phyloP scores from a whole-genome alignment of 2,329 filamentous ascomycete species.

The Xylariaceae sp. region DNA sequence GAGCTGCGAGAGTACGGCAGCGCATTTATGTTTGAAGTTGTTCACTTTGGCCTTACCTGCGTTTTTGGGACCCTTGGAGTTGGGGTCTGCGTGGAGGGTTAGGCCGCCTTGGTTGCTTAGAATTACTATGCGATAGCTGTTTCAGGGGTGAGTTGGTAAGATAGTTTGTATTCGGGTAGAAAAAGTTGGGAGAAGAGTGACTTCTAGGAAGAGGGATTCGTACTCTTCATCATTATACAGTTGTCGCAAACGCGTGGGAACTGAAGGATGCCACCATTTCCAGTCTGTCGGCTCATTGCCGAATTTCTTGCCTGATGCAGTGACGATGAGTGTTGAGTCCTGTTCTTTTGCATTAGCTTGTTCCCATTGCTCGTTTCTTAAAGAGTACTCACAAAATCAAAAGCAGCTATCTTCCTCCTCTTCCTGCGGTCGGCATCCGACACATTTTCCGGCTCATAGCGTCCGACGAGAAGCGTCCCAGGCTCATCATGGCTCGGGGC shows the following conservation, averaged over 20 bases:
- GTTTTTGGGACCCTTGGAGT: constrained; percentile 58
- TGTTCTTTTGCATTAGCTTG: constrained; percentile 29
- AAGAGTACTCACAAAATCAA: constrained; percentile 55
- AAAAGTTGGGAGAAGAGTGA: too few species aligned
- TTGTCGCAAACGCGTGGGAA: constrained; percentile 63
- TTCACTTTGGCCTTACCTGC: constrained; percentile 57
- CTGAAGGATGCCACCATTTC: constrained; percentile 84
- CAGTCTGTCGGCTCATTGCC: constrained; percentile 70
- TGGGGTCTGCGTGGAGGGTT: constrained; percentile 68
- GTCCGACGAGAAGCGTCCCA: constrained; percentile 69
- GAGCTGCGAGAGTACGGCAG: constrained; percentile 64
- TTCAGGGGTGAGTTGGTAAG: constrained; percentile 1
- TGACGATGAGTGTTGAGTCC: constrained; percentile 84
- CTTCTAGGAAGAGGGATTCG: constrained; percentile 17
- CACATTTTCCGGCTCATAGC: constrained; percentile 51
- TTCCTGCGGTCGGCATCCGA: constrained; percentile 28
- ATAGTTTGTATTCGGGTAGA: not conserved
- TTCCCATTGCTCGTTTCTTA: not conserved
- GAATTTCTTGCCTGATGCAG: constrained; percentile 77
- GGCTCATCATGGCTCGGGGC: constrained; percentile 45
- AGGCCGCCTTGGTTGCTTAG: constrained; percentile 88
- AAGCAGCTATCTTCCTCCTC: constrained; percentile 63
- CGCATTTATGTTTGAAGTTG: constrained; percentile 80
- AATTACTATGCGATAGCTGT: constrained; percentile 70
- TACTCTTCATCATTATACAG: constrained; percentile 67